Conservation (phyloP, 108 stramenopile species). For the Pelagomonas calceolata region DNA sequence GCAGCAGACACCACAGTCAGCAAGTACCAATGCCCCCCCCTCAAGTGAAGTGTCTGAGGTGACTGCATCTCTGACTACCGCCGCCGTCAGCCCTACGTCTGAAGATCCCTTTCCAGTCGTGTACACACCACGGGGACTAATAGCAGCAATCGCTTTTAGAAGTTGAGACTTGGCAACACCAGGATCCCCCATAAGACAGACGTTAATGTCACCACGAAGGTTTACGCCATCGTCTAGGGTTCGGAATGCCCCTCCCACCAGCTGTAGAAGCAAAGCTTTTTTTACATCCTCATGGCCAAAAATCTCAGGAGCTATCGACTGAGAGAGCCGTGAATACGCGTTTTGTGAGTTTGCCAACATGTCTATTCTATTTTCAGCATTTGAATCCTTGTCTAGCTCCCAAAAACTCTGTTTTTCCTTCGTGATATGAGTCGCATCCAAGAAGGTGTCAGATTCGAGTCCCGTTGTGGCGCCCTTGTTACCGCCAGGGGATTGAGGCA, state of each 20-base stretch:
- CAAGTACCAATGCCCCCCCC: slow-evolving; percentile 95
- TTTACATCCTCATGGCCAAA: slow-evolving; percentile 98
- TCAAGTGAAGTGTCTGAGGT: slow-evolving; percentile 96
- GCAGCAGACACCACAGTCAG: slow-evolving; percentile 93
- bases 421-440: slow-evolving; percentile 70
- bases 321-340: slow-evolving; percentile 43
- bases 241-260: slow-evolving; percentile 86
- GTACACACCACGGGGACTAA: slow-evolving; percentile 94
- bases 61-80: slow-evolving; percentile 76
- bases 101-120: slow-evolving; percentile 96
- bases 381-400: slow-evolving; percentile 35
- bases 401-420: slow-evolving; percentile 82
- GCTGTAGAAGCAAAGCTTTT: slow-evolving; percentile 78
- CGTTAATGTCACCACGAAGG: slow-evolving; percentile 92
- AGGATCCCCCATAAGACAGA: slow-evolving; percentile 97
- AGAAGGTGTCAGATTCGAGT: slow-evolving; percentile 73
- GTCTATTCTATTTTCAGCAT: slow-evolving; percentile 25
- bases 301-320: slow-evolving; percentile 91
- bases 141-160: slow-evolving; percentile 82
- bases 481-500: slow-evolving; percentile 33
- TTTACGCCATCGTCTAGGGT: slow-evolving; percentile 85
- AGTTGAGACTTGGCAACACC: slow-evolving; percentile 98
- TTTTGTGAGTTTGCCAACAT: slow-evolving; percentile 27
- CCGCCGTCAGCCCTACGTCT: slow-evolving; percentile 95
- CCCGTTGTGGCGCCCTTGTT: slow-evolving; percentile 42